phyloP scores from a whole-genome alignment of 1,139 yeast genomes.

The Lodderomyces jiufengensis region DNA sequence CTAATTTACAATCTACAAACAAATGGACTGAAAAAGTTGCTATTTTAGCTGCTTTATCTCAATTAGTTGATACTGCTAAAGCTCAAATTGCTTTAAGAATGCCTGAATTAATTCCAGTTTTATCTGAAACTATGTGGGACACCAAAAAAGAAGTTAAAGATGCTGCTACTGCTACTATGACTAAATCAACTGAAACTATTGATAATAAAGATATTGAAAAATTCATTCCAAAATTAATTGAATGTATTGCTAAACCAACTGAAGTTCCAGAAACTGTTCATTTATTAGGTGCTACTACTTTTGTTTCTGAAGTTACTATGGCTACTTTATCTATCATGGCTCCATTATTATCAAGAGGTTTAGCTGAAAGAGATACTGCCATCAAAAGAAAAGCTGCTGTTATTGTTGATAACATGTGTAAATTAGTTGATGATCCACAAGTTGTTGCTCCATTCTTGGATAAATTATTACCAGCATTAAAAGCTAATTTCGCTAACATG shows the following conservation, averaged over 20 bases:
- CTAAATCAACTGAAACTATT: slow-evolving; percentile 94
- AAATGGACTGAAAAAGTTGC: slow-evolving; percentile 99
- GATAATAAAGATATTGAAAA: slow-evolving; percentile 99
- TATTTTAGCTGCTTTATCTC: slow-evolving; percentile 76
- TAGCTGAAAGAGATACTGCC: slow-evolving; percentile 98
- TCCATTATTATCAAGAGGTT: slow-evolving; percentile 98
- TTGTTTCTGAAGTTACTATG: slow-evolving; percentile 98
- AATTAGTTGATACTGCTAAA: slow-evolving; percentile 91
- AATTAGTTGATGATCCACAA: slow-evolving; percentile 99
- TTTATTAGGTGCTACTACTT: slow-evolving; percentile 98
- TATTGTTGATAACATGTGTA: slow-evolving; percentile 99
- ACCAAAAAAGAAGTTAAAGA: slow-evolving; percentile 97
- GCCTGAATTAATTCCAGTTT: slow-evolving; percentile 98
- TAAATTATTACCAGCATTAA: slow-evolving; percentile 93
- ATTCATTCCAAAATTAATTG: slow-evolving; percentile 96
- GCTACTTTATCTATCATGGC: slow-evolving; percentile 99
- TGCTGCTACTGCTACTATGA: slow-evolving; percentile 93
- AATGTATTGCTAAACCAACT: slow-evolving; percentile 94
- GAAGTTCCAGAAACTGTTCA: slow-evolving; percentile 99
- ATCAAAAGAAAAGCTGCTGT: slow-evolving; percentile 99
- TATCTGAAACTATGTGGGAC: slow-evolving; percentile 99
- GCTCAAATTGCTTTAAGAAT: slow-evolving; percentile 95
- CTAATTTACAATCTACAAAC: slow-evolving; percentile 67
- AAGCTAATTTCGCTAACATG: slow-evolving; percentile 88
- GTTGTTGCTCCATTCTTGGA: slow-evolving; percentile 98